Base-by-base conservation (phyloP, 1,284 basidiomycete genomes). In the Macrocystidia cucumis region DNA sequence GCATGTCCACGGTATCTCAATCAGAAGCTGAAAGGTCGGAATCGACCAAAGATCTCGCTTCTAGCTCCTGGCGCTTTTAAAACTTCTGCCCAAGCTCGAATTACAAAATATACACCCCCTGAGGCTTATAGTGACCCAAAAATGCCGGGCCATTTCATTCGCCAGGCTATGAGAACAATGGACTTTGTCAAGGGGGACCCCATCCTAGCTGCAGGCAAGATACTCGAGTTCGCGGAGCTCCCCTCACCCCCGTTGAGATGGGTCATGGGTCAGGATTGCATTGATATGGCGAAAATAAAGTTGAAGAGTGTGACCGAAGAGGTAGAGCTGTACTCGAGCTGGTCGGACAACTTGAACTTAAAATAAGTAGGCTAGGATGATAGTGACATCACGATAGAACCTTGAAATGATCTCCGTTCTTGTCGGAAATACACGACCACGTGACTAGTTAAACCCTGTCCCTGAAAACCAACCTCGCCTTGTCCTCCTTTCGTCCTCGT, bases 41-140 rank as follows among this genome's bases (percentile, higher is more conserved):
- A n/a, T 16, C 19, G 30, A 32, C 14, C 7, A 9, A 25, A 48
- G 46, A 37, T 49, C 6, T 41, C 38, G 3, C 34, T 43, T 7
- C 40, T 49, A 8, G 38, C 40, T 9, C 40, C 42, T 13, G 44
- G 45, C 12, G 38, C 21, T 9, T 48, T 48, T 35, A 32, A 44
- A 13, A 48, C 47, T 4, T 9, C 31, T 22, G 25, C 31, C 19
- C 30, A 19, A 38, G 19, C n/a, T 38, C 23, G 13, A 23, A 38
- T 1, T 26, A 17, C 25, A 3, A 25, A 40, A 8, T 44, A 43
- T 3, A 17, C 23, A 11, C 38, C 40, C 35, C 41, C 45, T 6
- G 44, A 44, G 2, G 48, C 48, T 37, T 31, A 16, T 13, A n/a
- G n/a, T 17, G 26, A 44, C 20, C 34, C 41, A 4, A 27, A 21